Evolutionary conservation across 495 filamentous ascomycete genomes (phyloP).

Genomic region (Umbilicaria muhlenbergii): DNA sequence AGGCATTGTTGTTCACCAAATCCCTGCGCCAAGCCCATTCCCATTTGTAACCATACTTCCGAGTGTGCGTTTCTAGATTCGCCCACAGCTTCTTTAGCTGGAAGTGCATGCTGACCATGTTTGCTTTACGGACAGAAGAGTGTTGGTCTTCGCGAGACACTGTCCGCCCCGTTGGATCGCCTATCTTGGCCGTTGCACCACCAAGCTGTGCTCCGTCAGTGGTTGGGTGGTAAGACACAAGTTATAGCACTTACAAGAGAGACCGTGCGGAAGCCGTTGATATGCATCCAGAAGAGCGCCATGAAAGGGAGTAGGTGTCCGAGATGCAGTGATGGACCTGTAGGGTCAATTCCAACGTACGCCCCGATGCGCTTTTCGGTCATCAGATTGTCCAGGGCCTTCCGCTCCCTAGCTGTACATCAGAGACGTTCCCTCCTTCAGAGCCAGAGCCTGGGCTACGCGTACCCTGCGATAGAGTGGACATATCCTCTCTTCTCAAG

Average conservation of each 20-base stretch:
- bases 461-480: slow-evolving; percentile 69
- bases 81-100: slow-evolving; percentile 67
- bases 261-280: slow-evolving; percentile 60
- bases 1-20: slow-evolving; percentile 62
- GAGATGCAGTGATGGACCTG: slow-evolving; percentile 77
- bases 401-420: slow-evolving; percentile 30
- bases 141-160: slow-evolving; percentile 45
- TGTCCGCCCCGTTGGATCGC: slow-evolving; percentile 71
- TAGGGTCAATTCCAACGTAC: slow-evolving; percentile 88
- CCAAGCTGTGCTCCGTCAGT: slow-evolving; percentile 39
- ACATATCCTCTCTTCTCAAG: slow-evolving; percentile 71
- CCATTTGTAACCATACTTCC: slow-evolving; percentile 42
- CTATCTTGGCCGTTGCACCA: slow-evolving; percentile 70
- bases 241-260: slow-evolving; percentile 38
- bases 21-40: slow-evolving; percentile 46
- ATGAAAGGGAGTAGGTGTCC: slow-evolving; percentile 90
- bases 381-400: slow-evolving; percentile 55
- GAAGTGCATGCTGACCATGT: slow-evolving; percentile 60
- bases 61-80: slow-evolving; percentile 48
- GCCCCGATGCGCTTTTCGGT: slow-evolving; percentile 53
- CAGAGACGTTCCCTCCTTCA: neutral
- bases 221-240: neutral
- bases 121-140: slow-evolving; percentile 40
- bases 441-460: neutral
- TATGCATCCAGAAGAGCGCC: slow-evolving; percentile 85